phyloP scores from a whole-genome alignment of 2,329 filamentous ascomycete genomes.

The Xylaria sp. region DNA sequence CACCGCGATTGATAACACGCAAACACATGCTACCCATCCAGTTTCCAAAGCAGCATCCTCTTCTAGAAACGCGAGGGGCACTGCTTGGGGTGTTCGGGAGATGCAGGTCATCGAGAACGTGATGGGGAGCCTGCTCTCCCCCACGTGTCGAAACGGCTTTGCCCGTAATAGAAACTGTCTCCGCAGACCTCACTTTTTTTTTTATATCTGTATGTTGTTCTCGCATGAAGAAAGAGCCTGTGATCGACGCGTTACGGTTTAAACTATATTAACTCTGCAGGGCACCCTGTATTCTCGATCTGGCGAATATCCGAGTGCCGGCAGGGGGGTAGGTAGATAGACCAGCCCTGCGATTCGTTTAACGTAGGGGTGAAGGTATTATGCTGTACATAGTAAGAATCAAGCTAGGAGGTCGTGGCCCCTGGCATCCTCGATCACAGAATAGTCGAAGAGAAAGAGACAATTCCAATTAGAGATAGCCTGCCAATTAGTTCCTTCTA shows the following conservation, averaged over 20 bases:
- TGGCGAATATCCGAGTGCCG: conserved; percentile 21
- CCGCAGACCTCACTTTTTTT: conserved; percentile 4
- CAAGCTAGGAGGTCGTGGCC: conserved; percentile 18
- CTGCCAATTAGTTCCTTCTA: conserved; percentile 16
- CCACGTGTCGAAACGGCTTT: conserved; percentile 22
- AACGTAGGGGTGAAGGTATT: conserved; percentile 11
- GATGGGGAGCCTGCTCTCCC: conserved; percentile 19
- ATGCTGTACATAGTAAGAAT: conserved; percentile 25
- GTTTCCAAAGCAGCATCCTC: conserved; percentile 20
- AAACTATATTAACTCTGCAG: conserved; percentile 14
- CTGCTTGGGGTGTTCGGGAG: not conserved
- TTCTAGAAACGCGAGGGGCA: conserved; percentile 19
- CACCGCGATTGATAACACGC: conserved; percentile 23
- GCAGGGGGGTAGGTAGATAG: not conserved
- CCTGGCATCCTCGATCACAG: not conserved
- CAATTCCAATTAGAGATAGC: conserved; percentile 36
- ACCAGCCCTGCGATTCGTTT: conserved; percentile 7
- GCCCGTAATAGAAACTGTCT: conserved; percentile 14
- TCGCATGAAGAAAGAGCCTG: conserved; percentile 16
- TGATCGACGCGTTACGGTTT: conserved; percentile 23
- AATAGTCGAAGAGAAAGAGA: conserved; percentile 18
- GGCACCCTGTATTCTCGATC: conserved; percentile 17
- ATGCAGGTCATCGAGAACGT: conserved; percentile 25
- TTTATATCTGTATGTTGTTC: not conserved
- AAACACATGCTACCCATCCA: conserved; percentile 18